Conservation (phyloP, 2,329 filamentous ascomycete species). For the Diaporthe nobilis region DNA sequence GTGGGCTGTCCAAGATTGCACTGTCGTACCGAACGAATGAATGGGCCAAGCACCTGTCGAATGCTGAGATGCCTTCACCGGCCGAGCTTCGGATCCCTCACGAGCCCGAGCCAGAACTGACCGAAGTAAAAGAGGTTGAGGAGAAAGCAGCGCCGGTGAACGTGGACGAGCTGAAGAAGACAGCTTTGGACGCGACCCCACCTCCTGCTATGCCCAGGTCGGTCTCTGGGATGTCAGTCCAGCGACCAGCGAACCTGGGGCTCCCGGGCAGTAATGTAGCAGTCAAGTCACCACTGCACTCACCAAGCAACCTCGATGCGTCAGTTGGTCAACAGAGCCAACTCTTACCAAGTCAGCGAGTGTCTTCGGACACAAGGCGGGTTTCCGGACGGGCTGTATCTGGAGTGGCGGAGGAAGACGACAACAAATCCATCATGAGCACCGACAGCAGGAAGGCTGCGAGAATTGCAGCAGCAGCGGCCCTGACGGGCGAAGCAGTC, state of each 20-base stretch:
- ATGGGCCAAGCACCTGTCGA: constrained; percentile 91
- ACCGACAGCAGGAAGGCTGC: constrained; percentile 38
- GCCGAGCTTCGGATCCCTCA: constrained; percentile 63
- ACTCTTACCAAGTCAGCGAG: constrained; percentile 37
- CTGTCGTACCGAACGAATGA: constrained; percentile 92
- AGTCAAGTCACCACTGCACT: not conserved
- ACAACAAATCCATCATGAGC: constrained; percentile 41
- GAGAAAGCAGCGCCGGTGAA: constrained; percentile 75
- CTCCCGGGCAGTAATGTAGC: not conserved
- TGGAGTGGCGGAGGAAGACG: constrained; percentile 61
- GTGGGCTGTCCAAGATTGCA: constrained; percentile 81
- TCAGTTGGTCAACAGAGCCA: constrained; percentile 21
- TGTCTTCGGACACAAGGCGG: constrained; percentile 12
- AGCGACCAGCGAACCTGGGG: constrained; percentile 8
- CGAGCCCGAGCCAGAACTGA: constrained; percentile 33
- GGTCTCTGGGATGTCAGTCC: constrained; percentile 47
- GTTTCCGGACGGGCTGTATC: not conserved
- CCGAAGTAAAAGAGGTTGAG: constrained; percentile 51
- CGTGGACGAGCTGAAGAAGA: constrained; percentile 75
- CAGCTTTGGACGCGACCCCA: constrained; percentile 66
- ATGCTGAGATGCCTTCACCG: constrained; percentile 79
- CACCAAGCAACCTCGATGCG: not conserved
- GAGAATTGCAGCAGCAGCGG: constrained; percentile 43
- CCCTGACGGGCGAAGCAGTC: constrained; percentile 18
- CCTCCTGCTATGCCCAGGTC: constrained; percentile 53